Percentiles rank a stretch among this genome's conserved stretches.
Conservation (phyloP, 768 basidiomycete species). For the Infundibulicybe gibba region DNA sequence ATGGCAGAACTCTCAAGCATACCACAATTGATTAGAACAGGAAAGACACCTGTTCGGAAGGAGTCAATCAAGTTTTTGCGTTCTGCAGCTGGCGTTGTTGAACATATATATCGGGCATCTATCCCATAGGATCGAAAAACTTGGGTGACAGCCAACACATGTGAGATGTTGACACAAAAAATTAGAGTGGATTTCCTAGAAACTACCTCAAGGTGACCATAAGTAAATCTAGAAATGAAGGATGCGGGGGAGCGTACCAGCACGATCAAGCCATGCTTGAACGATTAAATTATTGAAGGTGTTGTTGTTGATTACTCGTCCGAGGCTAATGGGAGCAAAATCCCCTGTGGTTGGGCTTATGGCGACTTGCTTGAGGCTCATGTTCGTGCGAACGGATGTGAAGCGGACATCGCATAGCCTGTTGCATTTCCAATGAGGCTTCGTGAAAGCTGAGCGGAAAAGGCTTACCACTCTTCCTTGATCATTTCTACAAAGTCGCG, state of each 20-base stretch:
- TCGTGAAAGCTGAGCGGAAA: no score
- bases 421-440: neutral
- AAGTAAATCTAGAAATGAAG: neutral
- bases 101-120: slow-evolving; percentile 80
- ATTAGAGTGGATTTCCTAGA: slow-evolving; percentile 83
- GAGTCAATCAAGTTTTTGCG: slow-evolving; percentile 59
- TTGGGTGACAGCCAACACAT: slow-evolving; percentile 72
- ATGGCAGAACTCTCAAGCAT: slow-evolving; percentile 6
- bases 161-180: slow-evolving; percentile 86
- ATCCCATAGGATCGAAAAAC: slow-evolving; percentile 72
- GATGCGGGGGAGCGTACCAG: slow-evolving; percentile 44
- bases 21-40: slow-evolving; percentile 92
- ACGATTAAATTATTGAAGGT: slow-evolving; percentile 77
- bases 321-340: slow-evolving; percentile 75
- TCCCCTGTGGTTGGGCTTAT: slow-evolving; percentile 72
- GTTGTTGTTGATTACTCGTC: slow-evolving; percentile 77
- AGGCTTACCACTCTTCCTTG: slow-evolving; percentile 75
- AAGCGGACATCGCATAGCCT: slow-evolving; percentile 88
- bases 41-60: slow-evolving; percentile 73
- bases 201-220: slow-evolving; percentile 24
- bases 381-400: slow-evolving; percentile 73
- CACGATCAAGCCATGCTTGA: slow-evolving; percentile 82
- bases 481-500: slow-evolving; percentile 91
- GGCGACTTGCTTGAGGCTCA: slow-evolving; percentile 66
- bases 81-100: slow-evolving; percentile 60